phyloP scores from a whole-genome alignment of 2,329 filamentous ascomycete genomes.

The Endothia cerciana region DNA sequence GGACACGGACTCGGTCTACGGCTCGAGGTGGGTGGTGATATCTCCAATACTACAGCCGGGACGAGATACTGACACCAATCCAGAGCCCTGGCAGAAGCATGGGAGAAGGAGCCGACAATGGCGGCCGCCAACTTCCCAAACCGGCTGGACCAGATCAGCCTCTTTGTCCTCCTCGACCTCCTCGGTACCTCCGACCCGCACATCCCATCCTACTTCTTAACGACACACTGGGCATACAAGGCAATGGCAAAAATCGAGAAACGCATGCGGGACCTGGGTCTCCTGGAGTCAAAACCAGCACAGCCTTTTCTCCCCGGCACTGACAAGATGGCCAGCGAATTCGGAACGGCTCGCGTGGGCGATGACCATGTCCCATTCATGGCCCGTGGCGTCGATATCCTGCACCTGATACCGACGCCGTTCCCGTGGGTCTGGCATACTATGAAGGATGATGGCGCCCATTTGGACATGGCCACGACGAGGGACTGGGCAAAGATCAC shows the following conservation, averaged over 20 bases:
- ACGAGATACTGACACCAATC: neutral
- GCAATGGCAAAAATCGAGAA: slow-evolving; percentile 61
- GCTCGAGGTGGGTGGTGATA: slow-evolving; percentile 64
- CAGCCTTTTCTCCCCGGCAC: slow-evolving; percentile 68
- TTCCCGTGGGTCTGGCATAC: slow-evolving; percentile 90
- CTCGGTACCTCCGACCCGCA: slow-evolving; percentile 61
- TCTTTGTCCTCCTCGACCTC: slow-evolving; percentile 62
- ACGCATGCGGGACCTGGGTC: slow-evolving; percentile 57
- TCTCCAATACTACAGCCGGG: neutral
- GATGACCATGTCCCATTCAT: slow-evolving; percentile 96
- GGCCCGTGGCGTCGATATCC: slow-evolving; percentile 78
- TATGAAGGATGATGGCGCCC: slow-evolving; percentile 78
- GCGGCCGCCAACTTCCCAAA: slow-evolving; percentile 75
- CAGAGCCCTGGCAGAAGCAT: slow-evolving; percentile 75
- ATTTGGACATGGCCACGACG: slow-evolving; percentile 79
- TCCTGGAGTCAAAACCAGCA: slow-evolving; percentile 53
- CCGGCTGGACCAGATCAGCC: slow-evolving; percentile 75
- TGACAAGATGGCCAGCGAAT: slow-evolving; percentile 53
- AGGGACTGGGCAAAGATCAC: slow-evolving; percentile 88
- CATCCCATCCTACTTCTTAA: slow-evolving; percentile 66
- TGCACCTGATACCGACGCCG: slow-evolving; percentile 85
- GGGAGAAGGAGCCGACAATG: slow-evolving; percentile 73
- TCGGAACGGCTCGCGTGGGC: slow-evolving; percentile 61
- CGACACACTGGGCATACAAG: slow-evolving; percentile 73
- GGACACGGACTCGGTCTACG: slow-evolving; percentile 82